Percentiles rank a stretch among this genome's conserved stretches.
Evolutionary conservation across 371 early-diverging fungal species (phyloP).

Genomic region (Blakeslea trispora): DNA sequence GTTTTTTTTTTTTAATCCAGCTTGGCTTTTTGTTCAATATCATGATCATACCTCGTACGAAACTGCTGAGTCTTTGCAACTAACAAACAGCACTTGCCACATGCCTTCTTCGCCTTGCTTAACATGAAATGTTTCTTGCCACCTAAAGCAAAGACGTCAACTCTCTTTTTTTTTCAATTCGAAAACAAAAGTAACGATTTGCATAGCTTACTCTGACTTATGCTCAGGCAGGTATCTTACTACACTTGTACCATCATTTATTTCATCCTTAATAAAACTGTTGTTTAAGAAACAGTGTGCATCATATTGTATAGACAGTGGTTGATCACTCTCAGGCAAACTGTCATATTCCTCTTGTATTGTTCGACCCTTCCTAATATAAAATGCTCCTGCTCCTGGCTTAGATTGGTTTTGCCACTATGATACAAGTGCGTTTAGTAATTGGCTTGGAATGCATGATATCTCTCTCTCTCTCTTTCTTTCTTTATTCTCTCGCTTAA

Average conservation of each 20-base stretch:
- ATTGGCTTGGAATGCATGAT: no score
- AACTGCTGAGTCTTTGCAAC: slow-evolving; percentile 41
- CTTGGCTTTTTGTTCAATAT: not conserved
- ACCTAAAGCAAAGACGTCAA: slow-evolving; percentile 20
- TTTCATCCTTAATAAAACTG: slow-evolving; percentile 32
- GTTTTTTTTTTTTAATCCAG: no score
- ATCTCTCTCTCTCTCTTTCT: no score
- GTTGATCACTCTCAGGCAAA: not conserved
- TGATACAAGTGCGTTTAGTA: not conserved
- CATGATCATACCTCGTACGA: slow-evolving; percentile 36
- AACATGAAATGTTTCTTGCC: slow-evolving; percentile 30
- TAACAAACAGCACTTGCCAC: slow-evolving; percentile 53
- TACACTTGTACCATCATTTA: slow-evolving; percentile 30
- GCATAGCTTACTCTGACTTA: not conserved
- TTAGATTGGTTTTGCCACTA: slow-evolving; percentile 17
- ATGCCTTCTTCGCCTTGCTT: slow-evolving; percentile 41
- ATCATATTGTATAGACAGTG: slow-evolving; percentile 3
- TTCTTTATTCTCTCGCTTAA: not conserved
- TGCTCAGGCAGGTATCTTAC: slow-evolving; percentile 20
- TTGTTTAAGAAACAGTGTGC: slow-evolving; percentile 33
- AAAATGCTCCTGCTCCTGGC: slow-evolving; percentile 34
- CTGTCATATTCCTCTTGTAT: slow-evolving; percentile 13
- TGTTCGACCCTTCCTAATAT: slow-evolving; percentile 34
- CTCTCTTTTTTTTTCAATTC: not conserved
- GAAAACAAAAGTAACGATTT: no score